Base-by-base conservation (phyloP, 208 protist genomes). In the Angomonas deanei region DNA sequence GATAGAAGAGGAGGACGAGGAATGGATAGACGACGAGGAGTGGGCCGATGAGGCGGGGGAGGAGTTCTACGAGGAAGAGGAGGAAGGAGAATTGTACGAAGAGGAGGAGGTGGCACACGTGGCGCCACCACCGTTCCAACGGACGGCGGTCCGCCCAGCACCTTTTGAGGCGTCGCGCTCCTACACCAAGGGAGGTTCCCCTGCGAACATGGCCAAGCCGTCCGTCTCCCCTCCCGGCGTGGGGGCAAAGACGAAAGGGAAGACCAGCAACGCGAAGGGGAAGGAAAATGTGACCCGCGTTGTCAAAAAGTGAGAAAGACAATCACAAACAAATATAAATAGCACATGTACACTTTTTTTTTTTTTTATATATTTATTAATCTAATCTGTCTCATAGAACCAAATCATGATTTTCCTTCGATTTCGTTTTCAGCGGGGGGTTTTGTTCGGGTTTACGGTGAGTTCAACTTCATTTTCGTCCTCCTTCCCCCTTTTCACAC, bases 21-120 rank as follows among this genome's bases (percentile, higher is more conserved):
- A 53, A 26, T 53, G 47, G 47, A 53, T 53, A 10, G 52, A 59
- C 15, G 61, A 66, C 15, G 61, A 36, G 4, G 61, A 66, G 61
- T 23, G 32, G 33, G 50, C 0, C n/a, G 36, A 50, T 5, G 61
- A 66, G 13, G 55, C 4, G 19, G 24, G 34, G 13, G 74, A 74
- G 24, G 74, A 80, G 39, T 74, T 54, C 47, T 53, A 69, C 31
- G 78, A 78, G 4, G 73, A 72, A 3, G 64, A 21, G 5, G 70
- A 70, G 30, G 33, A 52, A 10, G 34, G 10, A 5, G 49, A 57
- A 6, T 17, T 46, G 5, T 39, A 66, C 27, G 48, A 47, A 17
- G 50, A 36, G n/a, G 54, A 61, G 55, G 64, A 56, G 46, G 17
- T 19, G 2, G 15, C 53, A 36, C 1, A 27, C 19, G 59, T 34